Conservation (phyloP, 2,329 filamentous ascomycete species). For the Xylaria sp. region DNA sequence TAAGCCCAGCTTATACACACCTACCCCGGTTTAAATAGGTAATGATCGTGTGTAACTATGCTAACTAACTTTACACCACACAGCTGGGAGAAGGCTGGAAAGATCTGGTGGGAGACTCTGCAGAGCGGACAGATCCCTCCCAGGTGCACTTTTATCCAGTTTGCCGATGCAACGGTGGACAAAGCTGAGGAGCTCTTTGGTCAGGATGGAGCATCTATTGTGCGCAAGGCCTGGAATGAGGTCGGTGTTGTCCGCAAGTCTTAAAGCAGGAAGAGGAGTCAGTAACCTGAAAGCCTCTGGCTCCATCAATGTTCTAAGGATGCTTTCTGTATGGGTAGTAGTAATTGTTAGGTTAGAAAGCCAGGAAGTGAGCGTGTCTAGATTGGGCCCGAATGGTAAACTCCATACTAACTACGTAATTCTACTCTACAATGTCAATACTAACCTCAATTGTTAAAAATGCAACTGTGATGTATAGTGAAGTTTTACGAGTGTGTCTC, state of each 20-base stretch:
- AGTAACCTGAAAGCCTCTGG: too few relatives aligned
- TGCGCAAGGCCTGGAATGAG: slow-evolving; percentile 54
- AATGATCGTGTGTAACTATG: neutral
- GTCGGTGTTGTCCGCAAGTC: slow-evolving; percentile 51
- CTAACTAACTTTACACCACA: slow-evolving; percentile 20
- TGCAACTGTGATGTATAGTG: too few relatives aligned
- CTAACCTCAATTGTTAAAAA: too few relatives aligned
- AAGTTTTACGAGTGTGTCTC: too few relatives aligned
- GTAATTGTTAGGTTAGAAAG: too few relatives aligned
- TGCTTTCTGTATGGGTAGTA: too few relatives aligned
- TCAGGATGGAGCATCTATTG: slow-evolving; percentile 48
- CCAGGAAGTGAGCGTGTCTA: too few relatives aligned
- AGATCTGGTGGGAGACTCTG: slow-evolving; percentile 60
- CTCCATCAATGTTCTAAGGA: too few relatives aligned
- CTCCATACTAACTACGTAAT: too few relatives aligned
- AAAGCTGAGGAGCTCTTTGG: slow-evolving; percentile 51
- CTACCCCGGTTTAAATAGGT: neutral
- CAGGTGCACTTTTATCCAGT: slow-evolving; percentile 53
- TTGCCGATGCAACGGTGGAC: slow-evolving; percentile 56
- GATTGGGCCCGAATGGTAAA: too few relatives aligned
- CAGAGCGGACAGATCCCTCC: slow-evolving; percentile 49
- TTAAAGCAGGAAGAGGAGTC: slow-evolving; percentile 3
- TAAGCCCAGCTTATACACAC: neutral
- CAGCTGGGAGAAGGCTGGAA: slow-evolving; percentile 59
- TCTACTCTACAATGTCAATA: too few relatives aligned